Conservation (phyloP, 1,284 basidiomycete species). For the Cryptococcus floricola region DNA sequence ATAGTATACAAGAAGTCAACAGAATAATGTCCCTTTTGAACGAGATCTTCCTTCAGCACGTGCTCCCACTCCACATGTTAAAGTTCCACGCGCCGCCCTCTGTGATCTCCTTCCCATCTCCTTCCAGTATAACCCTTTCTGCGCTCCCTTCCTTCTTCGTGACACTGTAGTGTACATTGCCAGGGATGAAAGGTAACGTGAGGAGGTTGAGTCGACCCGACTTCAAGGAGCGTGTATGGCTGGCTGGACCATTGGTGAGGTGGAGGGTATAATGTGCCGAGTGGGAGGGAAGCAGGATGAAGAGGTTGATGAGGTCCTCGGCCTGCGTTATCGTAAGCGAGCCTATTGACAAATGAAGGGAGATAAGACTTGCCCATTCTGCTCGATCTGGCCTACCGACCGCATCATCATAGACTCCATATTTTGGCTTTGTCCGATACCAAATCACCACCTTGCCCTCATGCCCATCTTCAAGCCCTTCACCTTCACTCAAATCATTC, state of each 20-base stretch:
- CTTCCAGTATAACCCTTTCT: conserved; percentile 23
- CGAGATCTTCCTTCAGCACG: conserved; percentile 2
- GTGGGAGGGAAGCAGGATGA: conserved; percentile 11
- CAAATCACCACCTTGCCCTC: conserved; percentile 36
- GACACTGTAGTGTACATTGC: conserved; percentile 34
- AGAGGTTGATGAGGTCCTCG: background rate
- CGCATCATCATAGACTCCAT: conserved; percentile 19
- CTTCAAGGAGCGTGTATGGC: background rate
- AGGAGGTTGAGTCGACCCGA: conserved; percentile 25
- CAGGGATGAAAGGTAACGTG: conserved; percentile 32
- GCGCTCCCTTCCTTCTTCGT: conserved; percentile 1
- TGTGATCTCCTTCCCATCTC: conserved; percentile 26
- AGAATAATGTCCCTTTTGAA: too few species aligned
- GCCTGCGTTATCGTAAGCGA: conserved; percentile 14
- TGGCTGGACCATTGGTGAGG: conserved; percentile 18
- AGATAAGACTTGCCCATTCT: conserved; percentile 37
- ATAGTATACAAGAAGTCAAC: too few species aligned
- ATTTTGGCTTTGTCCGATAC: conserved; percentile 38
- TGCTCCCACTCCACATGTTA: conserved; percentile 45
- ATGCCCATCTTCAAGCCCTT: background rate
- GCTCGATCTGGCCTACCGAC: conserved; percentile 37
- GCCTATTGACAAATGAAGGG: background rate
- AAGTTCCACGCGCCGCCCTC: conserved; percentile 37
- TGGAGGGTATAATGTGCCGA: conserved; percentile 6
- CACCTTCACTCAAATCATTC: conserved; percentile 8